Conservation (phyloP, 2,329 filamentous ascomycete species). For the Colletotrichum lupini region DNA sequence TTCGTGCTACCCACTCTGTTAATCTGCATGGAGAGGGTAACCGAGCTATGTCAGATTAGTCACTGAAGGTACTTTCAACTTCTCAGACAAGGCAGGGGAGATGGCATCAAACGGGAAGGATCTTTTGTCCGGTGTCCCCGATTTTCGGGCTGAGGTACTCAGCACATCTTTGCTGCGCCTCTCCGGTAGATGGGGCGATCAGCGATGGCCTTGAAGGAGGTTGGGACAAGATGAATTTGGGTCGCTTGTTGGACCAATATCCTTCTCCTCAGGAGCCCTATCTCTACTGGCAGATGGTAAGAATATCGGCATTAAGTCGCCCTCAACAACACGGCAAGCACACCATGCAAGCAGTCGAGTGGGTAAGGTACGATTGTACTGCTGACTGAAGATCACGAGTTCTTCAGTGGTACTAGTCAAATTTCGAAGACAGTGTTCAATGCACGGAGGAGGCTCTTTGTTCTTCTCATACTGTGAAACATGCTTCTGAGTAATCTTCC, state of each 20-base stretch:
- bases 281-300: not conserved
- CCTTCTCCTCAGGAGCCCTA: not conserved
- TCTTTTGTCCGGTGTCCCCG: not conserved
- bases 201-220: not conserved
- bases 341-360: not conserved
- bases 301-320: not conserved
- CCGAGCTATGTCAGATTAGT: not conserved
- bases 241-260: not conserved
- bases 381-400: not conserved
- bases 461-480: not conserved
- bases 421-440: not conserved
- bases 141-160: not conserved
- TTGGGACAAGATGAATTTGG: not conserved
- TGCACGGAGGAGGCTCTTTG: not conserved
- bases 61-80: not conserved
- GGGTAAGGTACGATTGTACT: not conserved
- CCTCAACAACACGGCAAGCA: not conserved
- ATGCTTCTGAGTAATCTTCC: not conserved
- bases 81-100: not conserved
- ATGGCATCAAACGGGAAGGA: not conserved
- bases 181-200: not conserved
- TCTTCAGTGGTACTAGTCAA: not conserved
- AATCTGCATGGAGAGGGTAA: not conserved
- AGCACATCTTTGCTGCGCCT: not conserved
- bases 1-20: not conserved